Conservation (phyloP, 441 rosid genomes). For the Geranium incanum region DNA sequence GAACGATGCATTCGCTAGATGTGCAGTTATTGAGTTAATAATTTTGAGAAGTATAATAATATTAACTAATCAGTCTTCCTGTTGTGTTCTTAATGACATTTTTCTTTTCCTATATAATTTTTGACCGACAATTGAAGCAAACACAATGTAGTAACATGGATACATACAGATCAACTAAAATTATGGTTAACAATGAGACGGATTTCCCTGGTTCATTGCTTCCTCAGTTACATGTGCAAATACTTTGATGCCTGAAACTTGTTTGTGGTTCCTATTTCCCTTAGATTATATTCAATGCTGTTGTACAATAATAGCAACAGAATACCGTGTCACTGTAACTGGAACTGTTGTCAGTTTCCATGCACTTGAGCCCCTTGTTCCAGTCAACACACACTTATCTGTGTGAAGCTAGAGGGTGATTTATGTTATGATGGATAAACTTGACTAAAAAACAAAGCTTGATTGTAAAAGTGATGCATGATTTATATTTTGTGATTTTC, state of each 20-base stretch:
- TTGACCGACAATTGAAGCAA: neutral
- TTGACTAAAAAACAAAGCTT: conserved; percentile 1
- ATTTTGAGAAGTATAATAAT: neutral
- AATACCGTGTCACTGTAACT: neutral
- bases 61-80: neutral
- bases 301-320: neutral
- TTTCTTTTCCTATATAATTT: neutral
- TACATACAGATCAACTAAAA: neutral
- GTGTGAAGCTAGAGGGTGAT: conserved; percentile 1
- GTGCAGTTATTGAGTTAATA: neutral
- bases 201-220: neutral
- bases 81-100: conserved; percentile 1
- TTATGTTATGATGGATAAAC: neutral
- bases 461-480: neutral
- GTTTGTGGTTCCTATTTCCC: neutral
- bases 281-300: neutral
- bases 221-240: neutral
- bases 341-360: neutral
- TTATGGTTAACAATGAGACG: neutral
- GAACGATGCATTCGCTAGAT: neutral
- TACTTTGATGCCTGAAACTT: neutral
- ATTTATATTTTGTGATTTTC: neutral
- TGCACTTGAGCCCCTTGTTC: neutral
- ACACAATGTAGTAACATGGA: neutral
- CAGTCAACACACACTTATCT: neutral